A percentile compares a stretch with the other conserved stretches of the same genome.
These are phyloP conservation scores for Calonectria naviculata DNA, from an alignment of 2,329 filamentous ascomycete genomes.

Conservation along the genomic window DNA sequence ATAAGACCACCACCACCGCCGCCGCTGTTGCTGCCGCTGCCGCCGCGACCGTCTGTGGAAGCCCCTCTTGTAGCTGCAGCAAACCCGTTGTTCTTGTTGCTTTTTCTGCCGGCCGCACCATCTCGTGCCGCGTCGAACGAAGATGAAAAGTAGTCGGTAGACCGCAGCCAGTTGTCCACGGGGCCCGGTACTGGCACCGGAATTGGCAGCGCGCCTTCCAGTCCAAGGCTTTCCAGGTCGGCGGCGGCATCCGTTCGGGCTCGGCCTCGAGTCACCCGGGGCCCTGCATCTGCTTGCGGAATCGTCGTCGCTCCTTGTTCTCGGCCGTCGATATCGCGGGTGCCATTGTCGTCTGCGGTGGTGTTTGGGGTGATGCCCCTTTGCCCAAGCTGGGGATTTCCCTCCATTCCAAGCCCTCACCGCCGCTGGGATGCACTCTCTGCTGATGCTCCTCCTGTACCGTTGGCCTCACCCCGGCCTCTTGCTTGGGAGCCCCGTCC, in stretches of 20 bases:
- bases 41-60: not conserved
- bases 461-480: not conserved
- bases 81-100: not conserved
- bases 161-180: constrained; percentile 17
- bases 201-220: constrained; percentile 15
- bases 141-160: constrained; percentile 19
- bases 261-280: constrained; percentile 13
- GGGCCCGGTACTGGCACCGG: constrained; percentile 14
- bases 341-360: not conserved
- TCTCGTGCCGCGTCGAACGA: constrained; percentile 7
- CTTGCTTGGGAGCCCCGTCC: not conserved
- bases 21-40: not conserved
- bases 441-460: not conserved
- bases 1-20: not conserved
- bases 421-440: constrained; percentile 19
- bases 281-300: not conserved
- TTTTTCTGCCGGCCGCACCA: not conserved
- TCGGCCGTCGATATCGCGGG: not conserved
- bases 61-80: not conserved
- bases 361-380: constrained; percentile 15
- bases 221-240: not conserved
- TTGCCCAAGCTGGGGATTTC: constrained; percentile 32
- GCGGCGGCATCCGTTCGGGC: constrained; percentile 15
- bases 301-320: not conserved
- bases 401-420: constrained; percentile 40